phyloP scores from a whole-genome alignment of 192 early-diverging fungal species.

The Bifiguratus adelaidae region DNA sequence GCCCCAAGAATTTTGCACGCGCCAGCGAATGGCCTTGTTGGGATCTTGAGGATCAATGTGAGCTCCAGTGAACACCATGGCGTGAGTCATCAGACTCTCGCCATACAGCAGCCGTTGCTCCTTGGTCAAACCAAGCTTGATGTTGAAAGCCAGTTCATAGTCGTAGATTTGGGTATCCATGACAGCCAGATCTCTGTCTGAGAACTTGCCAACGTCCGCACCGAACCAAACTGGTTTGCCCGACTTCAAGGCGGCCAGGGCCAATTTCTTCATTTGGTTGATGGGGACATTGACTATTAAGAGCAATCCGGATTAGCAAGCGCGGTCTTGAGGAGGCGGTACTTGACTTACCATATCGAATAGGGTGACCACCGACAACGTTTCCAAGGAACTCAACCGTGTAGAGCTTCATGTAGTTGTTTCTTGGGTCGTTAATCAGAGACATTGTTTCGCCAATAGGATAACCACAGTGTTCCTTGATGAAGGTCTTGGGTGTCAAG shows the following conservation, averaged over 20 bases:
- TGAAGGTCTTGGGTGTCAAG: conserved; percentile 53
- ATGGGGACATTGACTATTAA: conserved; percentile 51
- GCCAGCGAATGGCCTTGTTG: conserved; percentile 57
- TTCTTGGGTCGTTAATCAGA: conserved; percentile 66
- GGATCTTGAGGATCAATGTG: conserved; percentile 53
- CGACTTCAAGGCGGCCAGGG: conserved; percentile 41
- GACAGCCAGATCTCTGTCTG: conserved; percentile 36
- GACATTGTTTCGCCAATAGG: conserved; percentile 46
- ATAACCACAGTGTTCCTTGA: conserved; percentile 45
- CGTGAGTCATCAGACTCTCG: conserved; percentile 70
- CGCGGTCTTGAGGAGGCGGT: no score
- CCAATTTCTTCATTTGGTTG: conserved; percentile 43
- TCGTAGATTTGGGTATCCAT: conserved; percentile 53
- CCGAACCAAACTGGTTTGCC: conserved; percentile 70
- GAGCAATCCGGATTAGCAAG: no score
- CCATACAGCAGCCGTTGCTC: conserved; percentile 58
- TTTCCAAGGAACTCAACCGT: conserved; percentile 67
- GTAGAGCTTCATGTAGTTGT: conserved; percentile 46
- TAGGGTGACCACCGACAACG: conserved; percentile 48
- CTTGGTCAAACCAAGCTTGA: conserved; percentile 48
- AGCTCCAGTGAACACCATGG: conserved; percentile 72
- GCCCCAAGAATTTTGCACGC: conserved; percentile 67
- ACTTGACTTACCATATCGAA: no score
- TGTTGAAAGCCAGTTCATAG: conserved; percentile 53
- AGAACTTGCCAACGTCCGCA: conserved; percentile 62